These are phyloP conservation scores for Fraxinus velutina DNA, from an alignment of 305 asterid genomes.

Conservation along the genomic window DNA sequence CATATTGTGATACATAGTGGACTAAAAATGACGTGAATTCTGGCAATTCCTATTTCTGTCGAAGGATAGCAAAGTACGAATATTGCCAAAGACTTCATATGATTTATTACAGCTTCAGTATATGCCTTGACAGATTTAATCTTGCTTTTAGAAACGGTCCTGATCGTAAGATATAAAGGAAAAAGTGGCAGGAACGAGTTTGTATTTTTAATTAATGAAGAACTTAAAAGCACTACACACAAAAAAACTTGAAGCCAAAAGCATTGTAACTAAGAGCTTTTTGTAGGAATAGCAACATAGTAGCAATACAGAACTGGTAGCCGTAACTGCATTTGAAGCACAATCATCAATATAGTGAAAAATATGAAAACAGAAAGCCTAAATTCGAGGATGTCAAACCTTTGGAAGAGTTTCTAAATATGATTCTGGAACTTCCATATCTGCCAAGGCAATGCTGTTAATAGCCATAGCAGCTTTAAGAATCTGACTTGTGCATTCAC, in stretches of 20 bases:
- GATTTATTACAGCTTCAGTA: not conserved
- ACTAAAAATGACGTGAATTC: not conserved
- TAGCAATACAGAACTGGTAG: not conserved
- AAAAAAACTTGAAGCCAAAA: not conserved
- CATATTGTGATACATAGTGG: not conserved
- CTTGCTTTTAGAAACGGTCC: not conserved
- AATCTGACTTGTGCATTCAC: slow-evolving; percentile 77
- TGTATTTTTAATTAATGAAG: not conserved
- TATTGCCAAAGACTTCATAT: not conserved
- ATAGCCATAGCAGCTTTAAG: slow-evolving; percentile 85
- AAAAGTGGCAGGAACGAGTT: not conserved
- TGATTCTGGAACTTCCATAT: slow-evolving; percentile 90
- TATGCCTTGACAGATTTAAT: not conserved
- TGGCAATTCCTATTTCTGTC: not conserved
- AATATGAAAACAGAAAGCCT: not conserved
- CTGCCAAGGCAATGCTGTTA: slow-evolving; percentile 64
- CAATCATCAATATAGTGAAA: not conserved
- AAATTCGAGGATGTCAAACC: slow-evolving; percentile 38
- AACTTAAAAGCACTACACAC: not conserved
- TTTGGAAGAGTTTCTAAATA: slow-evolving; percentile 83
- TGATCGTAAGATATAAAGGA: not conserved
- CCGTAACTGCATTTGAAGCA: slow-evolving; percentile 1
- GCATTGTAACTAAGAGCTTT: not conserved
- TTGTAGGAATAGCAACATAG: not conserved
- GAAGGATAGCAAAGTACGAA: not conserved